Evolutionary conservation across 2,329 filamentous ascomycete species (phyloP), one percentile per base, ranked within the genome.

Genomic region (Aureobasidium zeae): DNA sequence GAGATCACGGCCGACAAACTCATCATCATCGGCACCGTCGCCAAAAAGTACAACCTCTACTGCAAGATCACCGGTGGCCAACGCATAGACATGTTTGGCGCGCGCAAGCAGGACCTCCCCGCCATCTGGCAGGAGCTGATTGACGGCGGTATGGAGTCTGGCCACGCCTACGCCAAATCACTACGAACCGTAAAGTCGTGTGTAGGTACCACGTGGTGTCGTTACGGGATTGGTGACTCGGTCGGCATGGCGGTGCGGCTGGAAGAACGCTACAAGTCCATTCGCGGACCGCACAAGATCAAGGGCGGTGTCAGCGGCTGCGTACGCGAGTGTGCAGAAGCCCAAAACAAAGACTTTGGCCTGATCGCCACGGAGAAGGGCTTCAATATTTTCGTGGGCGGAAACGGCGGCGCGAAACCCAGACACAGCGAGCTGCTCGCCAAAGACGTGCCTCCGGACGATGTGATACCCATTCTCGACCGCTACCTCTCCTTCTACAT

Each of bases 401-500:
- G 87, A 35, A 94, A 94, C 58, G 87, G 87, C 41, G 87, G 88
- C 47, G 86, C 86, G 12, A 89, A 85, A 53, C 87, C 87, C 4
- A 72, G 76, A 26, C 87, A 94, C 59, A 78, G 81, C 1, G 85
- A 93, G 54, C 72, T 94, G 2, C 73, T 94, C 1, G 86, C 85
- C 48, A 88, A 87, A 59, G 86, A 94, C 54, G 86, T 94, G 0
- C 77, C 85, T 0, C 83, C 85, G 0, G 78, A 85, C 39, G 83
- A 93, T 55, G 80, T 94, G 7, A 72, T 94, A 7, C 78, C 85
- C 1, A 83, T 94, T 46, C 70, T 94, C 2, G 88, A 94, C 61
- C 80, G 88, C 32, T 94, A 91, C 57, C 74, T 94, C 17, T 86
- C 88, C 65, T 89, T 94, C 69, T 94, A 94, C 66, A 91, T 94